A percentile compares a stretch with the other conserved stretches of the same genome.
phyloP scores from a whole-genome alignment of 176 grass and related monocot genomes.

The Triticum turgidum region DNA sequence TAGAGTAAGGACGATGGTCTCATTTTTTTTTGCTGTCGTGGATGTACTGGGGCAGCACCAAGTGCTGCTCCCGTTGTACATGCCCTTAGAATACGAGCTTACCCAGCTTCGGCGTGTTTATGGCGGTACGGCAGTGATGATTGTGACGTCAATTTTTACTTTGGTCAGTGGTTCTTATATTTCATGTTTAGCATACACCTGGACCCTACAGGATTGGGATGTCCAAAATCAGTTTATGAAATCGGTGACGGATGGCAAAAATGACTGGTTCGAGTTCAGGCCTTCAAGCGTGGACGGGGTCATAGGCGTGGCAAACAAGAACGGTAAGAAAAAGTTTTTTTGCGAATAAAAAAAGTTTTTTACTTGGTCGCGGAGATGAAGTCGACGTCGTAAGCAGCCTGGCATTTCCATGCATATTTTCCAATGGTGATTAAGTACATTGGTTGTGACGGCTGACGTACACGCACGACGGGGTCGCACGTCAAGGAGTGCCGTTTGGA shows the following conservation, averaged over 20 bases:
- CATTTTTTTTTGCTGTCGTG: no score
- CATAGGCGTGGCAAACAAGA: background rate
- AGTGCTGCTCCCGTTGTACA: no score
- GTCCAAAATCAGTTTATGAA: no score
- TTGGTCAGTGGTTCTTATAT: no score
- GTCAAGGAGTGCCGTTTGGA: slow-evolving; percentile 23
- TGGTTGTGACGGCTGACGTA: slow-evolving; percentile 20
- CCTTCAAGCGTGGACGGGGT: slow-evolving; percentile 23
- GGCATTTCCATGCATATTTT: background rate
- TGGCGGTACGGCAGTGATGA: no score
- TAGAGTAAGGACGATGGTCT: no score
- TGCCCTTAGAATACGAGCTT: background rate
- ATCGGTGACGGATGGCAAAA: background rate
- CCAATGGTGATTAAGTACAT: background rate
- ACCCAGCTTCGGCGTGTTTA: no score
- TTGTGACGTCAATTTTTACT: no score
- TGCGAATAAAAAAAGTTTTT: background rate
- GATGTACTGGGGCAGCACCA: no score
- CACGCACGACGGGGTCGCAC: slow-evolving; percentile 40
- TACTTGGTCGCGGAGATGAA: background rate
- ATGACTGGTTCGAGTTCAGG: background rate
- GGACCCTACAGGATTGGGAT: no score
- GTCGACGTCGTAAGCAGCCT: slow-evolving; percentile 31
- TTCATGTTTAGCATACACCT: no score
- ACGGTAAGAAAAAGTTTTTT: background rate